Base-by-base conservation (phyloP, 495 filamentous ascomycete species). In the Aspergillus olivimuriae region DNA sequence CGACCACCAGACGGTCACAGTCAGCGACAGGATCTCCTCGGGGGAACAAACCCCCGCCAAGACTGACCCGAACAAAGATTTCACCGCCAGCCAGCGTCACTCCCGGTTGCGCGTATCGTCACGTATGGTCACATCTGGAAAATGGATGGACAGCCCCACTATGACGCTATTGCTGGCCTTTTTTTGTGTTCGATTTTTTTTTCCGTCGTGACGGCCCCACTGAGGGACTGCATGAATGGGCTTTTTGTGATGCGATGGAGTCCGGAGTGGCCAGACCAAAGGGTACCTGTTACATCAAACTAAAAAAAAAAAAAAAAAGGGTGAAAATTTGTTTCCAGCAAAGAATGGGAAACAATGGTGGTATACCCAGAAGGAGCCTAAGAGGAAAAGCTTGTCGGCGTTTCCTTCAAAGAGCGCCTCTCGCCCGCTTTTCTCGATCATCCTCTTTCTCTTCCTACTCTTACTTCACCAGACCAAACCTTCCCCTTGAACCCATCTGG, bases 261-360 rank as follows among this genome's bases (percentile, higher is more conserved):
- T n/a, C n/a, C n/a, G 44, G 46, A 24, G 51, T 58, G 55, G 55
- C 55, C 51, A 58, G 55, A 54, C 55, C 48, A 51, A 50, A 50
- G 45, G 40, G 51, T 49, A 50, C 47, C 50, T 53, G 54, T 57
- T 47, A 57, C 50, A 44, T 48, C 15, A n/a, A 11, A 39, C 28
- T 16, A 14, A 33, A 24, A 36, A 23, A 45, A 45, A 45, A 56
- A 48, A 52, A 42, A 31, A 41, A 43, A 39, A 39, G 39, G 20
- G 16, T 36, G 1, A 16, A 20, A 17, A 17, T 36, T 5, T 36
- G 16, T 16, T 36, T 36, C 11, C 10, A 23, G 19, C 49, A 52
- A 52, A 47, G 36, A 38, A 30, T 19, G 39, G 33, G 42, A 46
- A 30, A 40, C 33, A 39, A 34, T 15, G 28, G 19, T 35, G 33